Base-by-base conservation (phyloP, 441 rosid genomes). In the Mallotus japonicus region DNA sequence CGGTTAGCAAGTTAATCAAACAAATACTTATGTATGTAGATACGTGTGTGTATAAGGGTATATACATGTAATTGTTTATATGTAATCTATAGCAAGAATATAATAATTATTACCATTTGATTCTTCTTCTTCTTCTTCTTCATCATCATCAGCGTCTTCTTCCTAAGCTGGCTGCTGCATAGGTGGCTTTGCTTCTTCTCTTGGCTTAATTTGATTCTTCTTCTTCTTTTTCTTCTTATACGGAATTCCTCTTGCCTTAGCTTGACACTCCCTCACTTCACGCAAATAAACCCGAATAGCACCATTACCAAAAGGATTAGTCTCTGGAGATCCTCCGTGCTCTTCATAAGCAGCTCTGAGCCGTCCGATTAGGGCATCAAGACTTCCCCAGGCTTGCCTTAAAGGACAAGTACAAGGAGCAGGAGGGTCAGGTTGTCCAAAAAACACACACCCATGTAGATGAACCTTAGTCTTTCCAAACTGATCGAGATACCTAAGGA, bases 351-450 rank as follows among this genome's bases (percentile, higher is more conserved):
- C 97, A 10, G 96, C 97, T 78, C 97, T 76, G 5, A 92, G 85
- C 60, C 96, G 85, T 62, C 97, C 97, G 81, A 92, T 92, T 81
- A 92, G 90, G 12, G 97, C 96, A 80, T 92, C 97, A 24, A 92
- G 89, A 78, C 97, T 92, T 6, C 97, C 97, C 97, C 97, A 92
- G n/a, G 97, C 97, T 77, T 92, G 97, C 67, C 85, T 85, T 14
- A 92, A 73, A 4, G 97, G 96, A 73, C 97, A 92, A 63, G 87
- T 87, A 75, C 97, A 92, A 55, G 91, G 92, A 40, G 92, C 94
- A 0, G 89, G 86, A 11, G 97, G 96, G 69, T 89, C 96, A 1
- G 91, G 91, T 71, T 92, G 94, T 62, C 97, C 97, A 28, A 86
- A 92, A 56, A 85, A 90, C 57, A 85, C 83, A 56, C 97, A 92